Evolutionary conservation across 2,329 filamentous ascomycete genomes (phyloP).

Genomic region (Fusarium nanum): DNA sequence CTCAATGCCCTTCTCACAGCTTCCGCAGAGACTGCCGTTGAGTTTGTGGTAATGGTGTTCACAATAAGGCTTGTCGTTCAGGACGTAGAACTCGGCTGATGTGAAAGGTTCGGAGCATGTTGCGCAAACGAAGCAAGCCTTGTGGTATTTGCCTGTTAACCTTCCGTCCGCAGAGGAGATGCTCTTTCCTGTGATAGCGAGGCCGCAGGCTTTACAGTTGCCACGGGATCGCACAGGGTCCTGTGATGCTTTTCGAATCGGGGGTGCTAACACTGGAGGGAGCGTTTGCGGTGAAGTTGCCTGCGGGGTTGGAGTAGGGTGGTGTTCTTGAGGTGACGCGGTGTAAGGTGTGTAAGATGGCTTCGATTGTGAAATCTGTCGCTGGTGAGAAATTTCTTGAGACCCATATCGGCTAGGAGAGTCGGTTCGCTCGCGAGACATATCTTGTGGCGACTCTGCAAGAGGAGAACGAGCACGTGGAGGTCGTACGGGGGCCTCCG

Average conservation of each 20-base stretch:
- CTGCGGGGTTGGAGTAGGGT: constrained; percentile 26
- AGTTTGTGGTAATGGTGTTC: constrained; percentile 91
- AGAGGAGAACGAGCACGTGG: constrained; percentile 42
- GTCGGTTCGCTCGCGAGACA: constrained; percentile 39
- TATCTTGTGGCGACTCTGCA: constrained; percentile 46
- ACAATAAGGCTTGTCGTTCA: constrained; percentile 88
- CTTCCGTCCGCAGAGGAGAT: constrained; percentile 93
- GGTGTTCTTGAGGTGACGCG: constrained; percentile 35
- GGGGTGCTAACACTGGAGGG: constrained; percentile 27
- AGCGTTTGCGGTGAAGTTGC: constrained; percentile 11
- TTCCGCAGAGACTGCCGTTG: constrained; percentile 85
- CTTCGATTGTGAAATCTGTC: constrained; percentile 23
- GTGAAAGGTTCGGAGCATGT: constrained; percentile 85
- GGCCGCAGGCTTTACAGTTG: constrained; percentile 83
- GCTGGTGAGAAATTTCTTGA: constrained; percentile 23
- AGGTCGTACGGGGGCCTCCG: constrained; percentile 50
- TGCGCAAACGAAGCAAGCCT: constrained; percentile 91
- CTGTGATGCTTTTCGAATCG: constrained; percentile 53
- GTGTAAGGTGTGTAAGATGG: constrained; percentile 37
- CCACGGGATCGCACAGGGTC: constrained; percentile 69
- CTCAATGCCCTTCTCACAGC: constrained; percentile 88
- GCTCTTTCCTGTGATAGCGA: constrained; percentile 87
- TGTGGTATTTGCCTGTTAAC: constrained; percentile 93
- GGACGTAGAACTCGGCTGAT: constrained; percentile 92
- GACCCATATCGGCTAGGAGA: constrained; percentile 42